Evolutionary conservation across 2,329 filamentous ascomycete species (phyloP).

Genomic region (Ceratocystis lukuohia): DNA sequence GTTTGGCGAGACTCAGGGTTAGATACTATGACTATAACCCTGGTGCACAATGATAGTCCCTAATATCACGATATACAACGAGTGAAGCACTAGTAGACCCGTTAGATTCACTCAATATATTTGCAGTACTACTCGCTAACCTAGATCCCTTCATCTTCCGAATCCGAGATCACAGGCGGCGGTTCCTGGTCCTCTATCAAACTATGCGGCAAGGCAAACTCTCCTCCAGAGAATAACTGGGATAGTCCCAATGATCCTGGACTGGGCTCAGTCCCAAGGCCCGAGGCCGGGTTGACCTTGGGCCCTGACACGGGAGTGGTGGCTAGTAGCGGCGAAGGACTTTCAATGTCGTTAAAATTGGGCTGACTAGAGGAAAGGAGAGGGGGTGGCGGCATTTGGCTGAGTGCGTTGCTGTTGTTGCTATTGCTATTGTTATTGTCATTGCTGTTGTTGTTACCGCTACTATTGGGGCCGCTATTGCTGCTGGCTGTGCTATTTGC

Average conservation of each 20-base stretch:
- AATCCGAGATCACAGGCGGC: conserved; percentile 29
- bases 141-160: conserved; percentile 24
- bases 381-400: conserved; percentile 9
- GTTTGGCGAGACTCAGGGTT: background rate
- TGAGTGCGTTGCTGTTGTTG: conserved; percentile 4
- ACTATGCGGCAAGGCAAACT: conserved; percentile 37
- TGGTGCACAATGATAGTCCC: background rate
- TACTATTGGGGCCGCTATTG: background rate
- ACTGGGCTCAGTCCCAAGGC: background rate
- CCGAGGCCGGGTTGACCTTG: background rate
- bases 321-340: conserved; percentile 20
- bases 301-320: background rate
- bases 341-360: conserved; percentile 22
- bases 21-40: background rate
- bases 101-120: too few relatives aligned
- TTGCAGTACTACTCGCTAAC: background rate
- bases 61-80: background rate
- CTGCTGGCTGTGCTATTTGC: background rate
- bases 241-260: conserved; percentile 27
- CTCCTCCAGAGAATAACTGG: conserved; percentile 37
- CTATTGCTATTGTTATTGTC: background rate
- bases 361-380: conserved; percentile 21
- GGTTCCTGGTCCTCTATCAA: conserved; percentile 28
- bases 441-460: background rate
- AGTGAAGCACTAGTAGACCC: too few relatives aligned